Base-by-base conservation (phyloP, 345 rosid species). In the Populus alba region DNA sequence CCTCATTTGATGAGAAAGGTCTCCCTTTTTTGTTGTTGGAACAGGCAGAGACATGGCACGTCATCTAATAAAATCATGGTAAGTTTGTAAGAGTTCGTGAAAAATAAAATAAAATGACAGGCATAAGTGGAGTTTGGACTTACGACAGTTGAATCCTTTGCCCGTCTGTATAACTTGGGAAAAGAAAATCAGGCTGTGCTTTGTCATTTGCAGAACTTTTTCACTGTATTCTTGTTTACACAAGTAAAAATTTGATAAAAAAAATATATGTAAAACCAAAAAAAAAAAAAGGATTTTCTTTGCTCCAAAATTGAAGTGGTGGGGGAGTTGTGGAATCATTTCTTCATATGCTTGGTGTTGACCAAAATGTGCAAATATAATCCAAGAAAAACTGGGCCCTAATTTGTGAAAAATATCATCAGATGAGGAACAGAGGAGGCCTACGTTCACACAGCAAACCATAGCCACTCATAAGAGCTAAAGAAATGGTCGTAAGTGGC, bases 401-500 rank as follows among this genome's bases (percentile, higher is more conserved):
- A 3, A 10, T 11, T 22, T 31, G n/a, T 33, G 65, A 3, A 76
- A 72, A 79, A 73, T 63, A 41, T 76, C 76, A 63, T 62, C 68
- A 27, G 57, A 27, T 59, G 63, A 59, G 63, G 10, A 33, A 23
- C 39, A 77, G 22, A 12, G 55, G 66, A 75, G 73, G 38, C 59
- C 35, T 51, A 39, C 43, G 18, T 79, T 82, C 77, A 66, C 6
- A 53, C 57, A 18, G 65, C 70, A 73, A 73, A 74, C 51, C 68
- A 76, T 23, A 41, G 72, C 77, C 73, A 75, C 62, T 55, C 69
- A 35, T 53, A 23, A 73, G 73, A 57, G 59, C 49, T 63, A 62
- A 59, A 74, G 73, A 55, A 37, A 33, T 75, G 59, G 75, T 83
- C 86, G 25, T 63, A 7, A 70, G 79, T 74, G 75, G 79, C 45